These are phyloP conservation scores for Skeletonema tropicum DNA, from an alignment of 108 stramenopile species.

Conservation along the genomic window DNA sequence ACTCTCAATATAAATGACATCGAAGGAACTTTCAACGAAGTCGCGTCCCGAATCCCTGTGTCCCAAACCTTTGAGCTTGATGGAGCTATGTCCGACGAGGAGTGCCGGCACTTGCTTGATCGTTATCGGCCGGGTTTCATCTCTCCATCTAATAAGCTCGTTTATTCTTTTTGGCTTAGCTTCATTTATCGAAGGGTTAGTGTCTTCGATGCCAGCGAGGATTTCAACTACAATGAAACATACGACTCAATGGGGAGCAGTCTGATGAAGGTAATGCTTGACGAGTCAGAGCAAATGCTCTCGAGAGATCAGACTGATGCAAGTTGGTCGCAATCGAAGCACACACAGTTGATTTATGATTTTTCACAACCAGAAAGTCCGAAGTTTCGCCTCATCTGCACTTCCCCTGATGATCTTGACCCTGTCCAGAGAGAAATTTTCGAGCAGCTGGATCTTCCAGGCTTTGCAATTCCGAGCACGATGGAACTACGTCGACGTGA, in stretches of 20 bases:
- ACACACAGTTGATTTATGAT: slow-evolving; percentile 37
- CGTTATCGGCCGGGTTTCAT: slow-evolving; percentile 18
- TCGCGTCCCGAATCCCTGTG: slow-evolving; percentile 22
- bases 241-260: slow-evolving; percentile 26
- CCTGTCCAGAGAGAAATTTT: slow-evolving; percentile 15
- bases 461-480: slow-evolving; percentile 23
- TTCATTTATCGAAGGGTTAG: slow-evolving; percentile 21
- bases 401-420: slow-evolving; percentile 26
- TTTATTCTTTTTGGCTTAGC: slow-evolving; percentile 28
- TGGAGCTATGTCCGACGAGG: slow-evolving; percentile 23
- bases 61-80: slow-evolving; percentile 40
- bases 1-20: slow-evolving; percentile 21
- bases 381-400: slow-evolving; percentile 29
- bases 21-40: slow-evolving; percentile 20
- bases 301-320: slow-evolving; percentile 12
- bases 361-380: slow-evolving; percentile 21
- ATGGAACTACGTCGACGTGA: slow-evolving; percentile 24
- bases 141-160: slow-evolving; percentile 10
- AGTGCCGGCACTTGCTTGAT: slow-evolving; percentile 21
- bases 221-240: slow-evolving; percentile 36
- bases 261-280: slow-evolving; percentile 36
- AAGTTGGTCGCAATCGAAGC: slow-evolving; percentile 17
- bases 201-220: slow-evolving; percentile 30
- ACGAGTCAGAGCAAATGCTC: slow-evolving; percentile 24
- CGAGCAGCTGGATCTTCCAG: slow-evolving; percentile 26